phyloP scores from a whole-genome alignment of 345 rosid species.

The Camelina laxa region DNA sequence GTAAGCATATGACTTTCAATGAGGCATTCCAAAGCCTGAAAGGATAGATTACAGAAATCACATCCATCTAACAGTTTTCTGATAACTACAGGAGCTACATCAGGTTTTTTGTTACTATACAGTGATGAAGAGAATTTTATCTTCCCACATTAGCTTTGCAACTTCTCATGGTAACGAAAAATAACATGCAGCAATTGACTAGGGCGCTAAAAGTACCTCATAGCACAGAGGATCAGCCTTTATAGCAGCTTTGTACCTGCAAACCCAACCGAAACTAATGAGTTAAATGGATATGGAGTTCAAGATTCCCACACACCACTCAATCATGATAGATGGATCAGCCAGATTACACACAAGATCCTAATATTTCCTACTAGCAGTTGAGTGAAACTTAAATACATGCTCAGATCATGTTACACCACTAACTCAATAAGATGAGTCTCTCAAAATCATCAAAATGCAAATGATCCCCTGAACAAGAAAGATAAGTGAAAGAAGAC shows the following conservation, averaged over 20 bases:
- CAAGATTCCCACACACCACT: not conserved
- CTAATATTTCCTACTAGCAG: slow-evolving; percentile 11
- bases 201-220: slow-evolving; percentile 62
- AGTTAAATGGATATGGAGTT: not conserved
- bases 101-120: slow-evolving; percentile 2
- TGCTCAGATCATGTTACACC: not conserved
- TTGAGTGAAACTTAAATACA: not conserved
- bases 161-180: slow-evolving; percentile 18
- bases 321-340: slow-evolving; percentile 10
- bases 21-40: slow-evolving; percentile 96
- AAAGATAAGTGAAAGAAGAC: not conserved
- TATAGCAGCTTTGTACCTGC: slow-evolving; percentile 95
- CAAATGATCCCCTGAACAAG: slow-evolving; percentile 4
- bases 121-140: slow-evolving; percentile 4
- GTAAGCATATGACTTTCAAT: slow-evolving; percentile 95
- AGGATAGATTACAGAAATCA: slow-evolving; percentile 33
- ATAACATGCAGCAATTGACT: slow-evolving; percentile 22
- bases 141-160: slow-evolving; percentile 2
- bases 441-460: not conserved
- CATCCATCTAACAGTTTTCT: not conserved
- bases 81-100: slow-evolving; percentile 3
- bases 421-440: slow-evolving; percentile 11
- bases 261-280: slow-evolving; percentile 14
- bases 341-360: not conserved
- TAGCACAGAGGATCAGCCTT: slow-evolving; percentile 97